These are phyloP conservation scores for Physcomitrium patens DNA, from an alignment of 225 moss, liverwort and hornwort species.

Conservation along the genomic window DNA sequence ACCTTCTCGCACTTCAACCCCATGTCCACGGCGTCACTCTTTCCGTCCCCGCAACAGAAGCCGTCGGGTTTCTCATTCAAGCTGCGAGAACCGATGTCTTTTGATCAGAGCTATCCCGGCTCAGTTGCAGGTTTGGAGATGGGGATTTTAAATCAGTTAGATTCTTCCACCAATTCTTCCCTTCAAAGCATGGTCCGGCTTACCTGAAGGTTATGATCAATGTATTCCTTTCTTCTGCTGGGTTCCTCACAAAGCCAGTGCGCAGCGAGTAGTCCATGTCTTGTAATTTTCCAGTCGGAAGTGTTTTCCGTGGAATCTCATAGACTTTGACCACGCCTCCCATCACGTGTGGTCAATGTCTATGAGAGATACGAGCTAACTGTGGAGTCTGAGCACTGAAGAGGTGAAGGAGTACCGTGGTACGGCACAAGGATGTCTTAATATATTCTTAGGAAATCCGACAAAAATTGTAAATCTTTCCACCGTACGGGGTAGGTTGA, in stretches of 20 bases:
- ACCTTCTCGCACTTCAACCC: conserved; percentile 29
- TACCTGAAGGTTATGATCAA: neutral
- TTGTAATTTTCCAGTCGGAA: conserved; percentile 33
- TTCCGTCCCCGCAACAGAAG: conserved; percentile 30
- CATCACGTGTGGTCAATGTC: conserved; percentile 54
- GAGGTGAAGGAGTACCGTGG: too few species aligned
- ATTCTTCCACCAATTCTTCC: neutral
- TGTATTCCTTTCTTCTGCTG: conserved; percentile 17
- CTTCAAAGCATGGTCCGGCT: conserved; percentile 23
- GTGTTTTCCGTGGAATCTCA: conserved; percentile 47
- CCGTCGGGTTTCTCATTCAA: conserved; percentile 34
- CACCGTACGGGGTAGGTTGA: too few species aligned
- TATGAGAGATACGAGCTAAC: conserved; percentile 32
- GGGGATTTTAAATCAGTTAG: neutral
- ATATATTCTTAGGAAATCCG: too few species aligned
- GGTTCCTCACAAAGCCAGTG: neutral
- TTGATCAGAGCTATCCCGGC: too few species aligned
- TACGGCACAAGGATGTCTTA: too few species aligned
- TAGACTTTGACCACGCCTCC: conserved; percentile 57
- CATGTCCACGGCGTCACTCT: conserved; percentile 26
- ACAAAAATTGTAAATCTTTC: too few species aligned
- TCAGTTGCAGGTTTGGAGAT: neutral
- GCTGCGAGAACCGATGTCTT: conserved; percentile 21
- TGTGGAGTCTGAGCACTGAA: too few species aligned
- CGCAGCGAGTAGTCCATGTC: too few species aligned